These are phyloP conservation scores for Coelastrella sp. DNA, from an alignment of 139 green algal species.

Conservation along the genomic window DNA sequence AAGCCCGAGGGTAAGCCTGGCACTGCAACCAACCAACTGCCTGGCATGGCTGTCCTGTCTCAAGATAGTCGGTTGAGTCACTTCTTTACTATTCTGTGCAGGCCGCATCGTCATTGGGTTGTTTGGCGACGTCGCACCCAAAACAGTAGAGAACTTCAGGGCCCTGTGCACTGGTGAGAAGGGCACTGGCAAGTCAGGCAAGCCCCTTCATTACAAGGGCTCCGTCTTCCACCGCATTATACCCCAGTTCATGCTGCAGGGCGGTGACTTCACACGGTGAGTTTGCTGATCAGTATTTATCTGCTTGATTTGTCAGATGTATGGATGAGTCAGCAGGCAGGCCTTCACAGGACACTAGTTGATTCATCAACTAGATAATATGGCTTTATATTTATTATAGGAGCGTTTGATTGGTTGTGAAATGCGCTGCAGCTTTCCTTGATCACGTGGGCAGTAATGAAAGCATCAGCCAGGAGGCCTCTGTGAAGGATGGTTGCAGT, in stretches of 20 bases:
- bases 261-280: conserved; percentile 83
- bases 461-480: too few relatives aligned
- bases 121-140: conserved; percentile 85
- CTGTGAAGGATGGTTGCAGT: too few relatives aligned
- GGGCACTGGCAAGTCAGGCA: conserved; percentile 80
- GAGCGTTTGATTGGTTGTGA: too few relatives aligned
- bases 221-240: conserved; percentile 84
- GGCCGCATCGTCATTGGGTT: conserved; percentile 89
- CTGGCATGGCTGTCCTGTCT: not conserved
- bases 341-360: too few relatives aligned
- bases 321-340: not conserved
- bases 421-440: too few relatives aligned
- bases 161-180: conserved; percentile 75
- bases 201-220: conserved; percentile 87
- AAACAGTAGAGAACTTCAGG: conserved; percentile 90
- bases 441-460: too few relatives aligned
- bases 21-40: not conserved
- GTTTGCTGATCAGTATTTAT: not conserved
- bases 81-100: conserved; percentile 37
- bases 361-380: too few relatives aligned
- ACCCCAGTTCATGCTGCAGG: conserved; percentile 80
- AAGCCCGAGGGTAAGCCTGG: conserved; percentile 60
- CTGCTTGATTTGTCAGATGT: not conserved
- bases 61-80: not conserved
- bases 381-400: too few relatives aligned